A percentile compares a stretch with the other conserved stretches of the same genome.
Evolutionary conservation across 257 asterid species (phyloP).

Genomic region (Cynanchum wilfordii): DNA sequence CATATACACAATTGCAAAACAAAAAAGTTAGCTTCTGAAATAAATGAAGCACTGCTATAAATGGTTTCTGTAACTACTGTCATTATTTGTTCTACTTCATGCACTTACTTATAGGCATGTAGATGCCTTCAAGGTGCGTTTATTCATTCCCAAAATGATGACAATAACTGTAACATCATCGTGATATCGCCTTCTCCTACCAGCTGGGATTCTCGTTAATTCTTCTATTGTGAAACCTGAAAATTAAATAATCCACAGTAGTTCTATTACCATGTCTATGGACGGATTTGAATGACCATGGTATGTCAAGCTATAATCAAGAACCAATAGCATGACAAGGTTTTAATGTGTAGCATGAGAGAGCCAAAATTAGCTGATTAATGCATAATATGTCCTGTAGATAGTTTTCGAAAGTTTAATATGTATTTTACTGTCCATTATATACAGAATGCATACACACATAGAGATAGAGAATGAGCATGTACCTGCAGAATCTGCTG

Average conservation of each 20-base stretch:
- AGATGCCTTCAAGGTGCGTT: conserved; percentile 90
- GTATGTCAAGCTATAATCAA: neutral
- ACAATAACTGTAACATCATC: conserved; percentile 93
- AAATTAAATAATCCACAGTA: conserved; percentile 3
- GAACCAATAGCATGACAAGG: neutral
- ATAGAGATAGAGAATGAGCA: neutral
- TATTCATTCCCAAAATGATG: conserved; percentile 63
- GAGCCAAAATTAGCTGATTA: neutral
- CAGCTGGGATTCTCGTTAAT: conserved; percentile 87
- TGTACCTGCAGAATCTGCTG: conserved; percentile 92
- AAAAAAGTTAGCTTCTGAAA: neutral
- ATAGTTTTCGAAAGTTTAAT: neutral
- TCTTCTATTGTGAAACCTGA: conserved; percentile 87
- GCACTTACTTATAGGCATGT: conserved; percentile 49
- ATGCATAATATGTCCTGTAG: neutral
- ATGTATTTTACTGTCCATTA: neutral
- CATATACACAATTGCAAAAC: conserved; percentile 11
- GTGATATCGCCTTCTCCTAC: conserved; percentile 83
- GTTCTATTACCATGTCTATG: neutral
- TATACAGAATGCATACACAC: neutral
- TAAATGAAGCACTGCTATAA: neutral
- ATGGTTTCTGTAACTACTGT: neutral
- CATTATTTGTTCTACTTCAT: neutral
- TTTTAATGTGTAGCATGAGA: neutral
- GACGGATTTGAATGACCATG: no score